A percentile compares a stretch with the other conserved stretches of the same genome.
phyloP scores from a whole-genome alignment of 1,139 yeast species.

The Yamadazyma sp. region DNA sequence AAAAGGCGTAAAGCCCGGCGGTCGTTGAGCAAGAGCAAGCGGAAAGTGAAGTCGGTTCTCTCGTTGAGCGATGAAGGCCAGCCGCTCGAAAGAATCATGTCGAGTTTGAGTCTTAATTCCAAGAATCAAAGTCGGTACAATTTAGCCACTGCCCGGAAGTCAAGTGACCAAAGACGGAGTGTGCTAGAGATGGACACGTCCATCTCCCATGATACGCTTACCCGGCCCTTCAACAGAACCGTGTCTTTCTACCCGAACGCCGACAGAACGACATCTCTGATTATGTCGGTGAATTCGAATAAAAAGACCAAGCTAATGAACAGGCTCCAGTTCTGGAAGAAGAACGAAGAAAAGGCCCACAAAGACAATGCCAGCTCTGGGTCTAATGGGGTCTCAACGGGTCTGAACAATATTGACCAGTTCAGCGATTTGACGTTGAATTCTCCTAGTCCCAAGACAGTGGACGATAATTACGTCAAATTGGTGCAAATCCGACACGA shows the following conservation, averaged over 20 bases:
- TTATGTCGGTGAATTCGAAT: conserved; percentile 10
- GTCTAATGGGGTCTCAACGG: not conserved
- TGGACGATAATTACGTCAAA: conserved; percentile 8
- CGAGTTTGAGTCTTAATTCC: conserved; percentile 38
- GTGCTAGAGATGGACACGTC: not conserved
- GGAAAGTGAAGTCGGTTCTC: conserved; percentile 48
- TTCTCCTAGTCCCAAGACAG: conserved; percentile 18
- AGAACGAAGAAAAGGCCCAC: conserved; percentile 2
- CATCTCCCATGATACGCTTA: conserved; percentile 1
- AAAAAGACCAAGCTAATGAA: conserved; percentile 23
- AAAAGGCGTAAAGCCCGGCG: conserved; percentile 44
- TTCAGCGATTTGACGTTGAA: conserved; percentile 15
- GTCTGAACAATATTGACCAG: conserved; percentile 8
- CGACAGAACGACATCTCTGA: conserved; percentile 17
- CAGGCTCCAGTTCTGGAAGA: conserved; percentile 46
- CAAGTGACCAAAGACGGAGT: conserved; percentile 11
- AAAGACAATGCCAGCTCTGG: conserved; percentile 1
- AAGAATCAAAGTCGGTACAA: conserved; percentile 19
- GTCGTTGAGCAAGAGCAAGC: conserved; percentile 47
- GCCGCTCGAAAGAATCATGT: conserved; percentile 43
- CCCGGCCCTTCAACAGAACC: conserved; percentile 25
- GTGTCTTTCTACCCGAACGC: conserved; percentile 37
- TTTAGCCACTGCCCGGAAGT: conserved; percentile 8
- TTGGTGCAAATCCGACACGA: not conserved
- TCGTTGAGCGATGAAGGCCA: conserved; percentile 29